phyloP scores from a whole-genome alignment of 306 rosid genomes.

The Rosa rugosa region DNA sequence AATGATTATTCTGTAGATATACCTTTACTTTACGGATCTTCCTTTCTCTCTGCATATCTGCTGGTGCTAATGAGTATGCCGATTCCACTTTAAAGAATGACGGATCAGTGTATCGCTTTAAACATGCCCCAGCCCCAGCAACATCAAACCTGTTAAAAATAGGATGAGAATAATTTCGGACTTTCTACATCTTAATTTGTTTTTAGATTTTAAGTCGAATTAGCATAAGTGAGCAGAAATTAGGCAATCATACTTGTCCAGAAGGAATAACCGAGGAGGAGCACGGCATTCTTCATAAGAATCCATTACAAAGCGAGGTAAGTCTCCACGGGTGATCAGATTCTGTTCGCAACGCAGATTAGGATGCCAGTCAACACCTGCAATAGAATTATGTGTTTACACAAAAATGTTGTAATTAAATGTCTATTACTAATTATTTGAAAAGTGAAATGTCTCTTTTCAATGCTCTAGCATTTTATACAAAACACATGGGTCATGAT shows the following conservation, averaged over 20 bases:
- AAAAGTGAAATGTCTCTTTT: not conserved
- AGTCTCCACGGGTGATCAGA: constrained; percentile 71
- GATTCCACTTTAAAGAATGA: constrained; percentile 73
- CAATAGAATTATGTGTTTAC: constrained; percentile 22
- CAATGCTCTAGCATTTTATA: not conserved
- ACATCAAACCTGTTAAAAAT: constrained; percentile 80
- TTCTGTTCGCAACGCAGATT: constrained; percentile 62
- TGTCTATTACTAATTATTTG: too few species aligned
- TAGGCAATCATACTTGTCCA: constrained; percentile 75
- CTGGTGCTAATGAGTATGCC: constrained; percentile 33
- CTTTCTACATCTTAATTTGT: constrained; percentile 15
- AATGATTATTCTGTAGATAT: constrained; percentile 23
- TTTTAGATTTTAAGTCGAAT: constrained; percentile 12
- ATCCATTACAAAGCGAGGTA: constrained; percentile 95
- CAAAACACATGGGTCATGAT: not conserved
- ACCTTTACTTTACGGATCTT: constrained; percentile 70
- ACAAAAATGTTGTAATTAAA: not conserved
- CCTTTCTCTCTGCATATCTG: constrained; percentile 63
- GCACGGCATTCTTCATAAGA: constrained; percentile 93
- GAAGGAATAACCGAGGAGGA: constrained; percentile 85
- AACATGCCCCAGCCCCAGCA: constrained; percentile 97
- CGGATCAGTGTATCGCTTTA: constrained; percentile 96
- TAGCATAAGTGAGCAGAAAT: constrained; percentile 9
- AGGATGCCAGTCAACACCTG: constrained; percentile 96
- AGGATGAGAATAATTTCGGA: constrained; percentile 24